A percentile compares a stretch with the other conserved stretches of the same genome.
These are phyloP conservation scores for Candida smagusa DNA, from an alignment of 1,139 yeast genomes.

Conservation along the genomic window DNA sequence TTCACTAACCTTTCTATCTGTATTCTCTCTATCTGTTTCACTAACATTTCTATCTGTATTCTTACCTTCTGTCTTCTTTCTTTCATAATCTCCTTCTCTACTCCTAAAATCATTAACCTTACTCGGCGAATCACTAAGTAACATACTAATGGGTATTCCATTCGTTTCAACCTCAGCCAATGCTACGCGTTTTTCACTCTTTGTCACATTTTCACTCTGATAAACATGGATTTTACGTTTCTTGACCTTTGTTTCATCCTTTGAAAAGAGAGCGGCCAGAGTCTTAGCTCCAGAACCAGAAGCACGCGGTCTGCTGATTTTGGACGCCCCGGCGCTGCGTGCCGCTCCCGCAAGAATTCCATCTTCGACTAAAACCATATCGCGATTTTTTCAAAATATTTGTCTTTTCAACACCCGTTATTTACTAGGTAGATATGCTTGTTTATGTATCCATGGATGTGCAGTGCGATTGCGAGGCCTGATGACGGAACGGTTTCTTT, in stretches of 20 bases:
- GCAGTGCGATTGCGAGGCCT: too few species aligned
- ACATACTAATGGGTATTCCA: too few species aligned
- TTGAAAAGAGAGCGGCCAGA: not conserved
- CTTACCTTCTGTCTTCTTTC: too few species aligned
- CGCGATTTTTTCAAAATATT: not conserved
- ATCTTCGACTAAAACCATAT: constrained; percentile 2
- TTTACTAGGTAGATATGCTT: not conserved
- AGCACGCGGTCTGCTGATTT: not conserved
- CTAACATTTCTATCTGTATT: too few species aligned
- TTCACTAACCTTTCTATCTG: too few species aligned
- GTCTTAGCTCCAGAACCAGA: not conserved
- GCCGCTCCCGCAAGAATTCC: constrained; percentile 3
- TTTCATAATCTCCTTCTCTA: too few species aligned
- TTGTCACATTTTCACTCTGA: constrained; percentile 1
- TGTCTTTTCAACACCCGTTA: constrained; percentile 2
- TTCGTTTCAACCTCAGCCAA: too few species aligned
- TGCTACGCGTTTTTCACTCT: not conserved
- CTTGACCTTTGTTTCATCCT: not conserved
- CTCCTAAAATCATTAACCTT: too few species aligned
- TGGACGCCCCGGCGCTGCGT: not conserved
- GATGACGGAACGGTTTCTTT: too few species aligned
- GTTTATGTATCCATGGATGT: too few species aligned
- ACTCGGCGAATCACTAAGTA: too few species aligned
- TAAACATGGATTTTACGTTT: constrained; percentile 5
- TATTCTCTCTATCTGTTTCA: too few species aligned